Evolutionary conservation across 1,139 yeast species (phyloP).

Genomic region (Blastobotrys indianensis): DNA sequence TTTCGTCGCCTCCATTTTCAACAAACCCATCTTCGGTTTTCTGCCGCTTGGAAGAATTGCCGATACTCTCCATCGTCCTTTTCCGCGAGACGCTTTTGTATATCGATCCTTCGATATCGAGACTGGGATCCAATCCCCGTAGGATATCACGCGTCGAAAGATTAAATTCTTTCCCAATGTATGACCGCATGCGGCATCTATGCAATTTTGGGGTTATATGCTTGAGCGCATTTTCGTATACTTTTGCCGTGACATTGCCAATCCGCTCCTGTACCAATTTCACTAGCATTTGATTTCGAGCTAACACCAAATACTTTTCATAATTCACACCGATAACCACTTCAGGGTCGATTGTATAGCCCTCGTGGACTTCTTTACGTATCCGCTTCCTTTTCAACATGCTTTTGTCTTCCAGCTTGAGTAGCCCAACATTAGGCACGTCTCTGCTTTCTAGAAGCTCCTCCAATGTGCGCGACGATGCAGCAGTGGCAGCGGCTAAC

Average conservation of each 20-base stretch:
- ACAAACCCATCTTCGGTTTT: slow-evolving; percentile 23
- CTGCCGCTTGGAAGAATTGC: slow-evolving; percentile 10
- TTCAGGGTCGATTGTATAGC: slow-evolving; percentile 24
- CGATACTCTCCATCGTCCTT: slow-evolving; percentile 6
- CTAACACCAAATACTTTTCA: slow-evolving; percentile 58
- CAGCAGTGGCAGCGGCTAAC: slow-evolving; percentile 34
- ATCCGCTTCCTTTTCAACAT: background rate
- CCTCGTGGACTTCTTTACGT: slow-evolving; percentile 9
- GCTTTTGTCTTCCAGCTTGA: slow-evolving; percentile 12
- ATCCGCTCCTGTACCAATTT: slow-evolving; percentile 61
- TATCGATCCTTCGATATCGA: slow-evolving; percentile 27
- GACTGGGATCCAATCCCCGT: slow-evolving; percentile 24
- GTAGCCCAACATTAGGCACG: slow-evolving; percentile 21
- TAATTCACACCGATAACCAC: slow-evolving; percentile 59
- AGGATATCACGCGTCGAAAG: slow-evolving; percentile 33
- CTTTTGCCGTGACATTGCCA: slow-evolving; percentile 61
- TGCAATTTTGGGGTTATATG: slow-evolving; percentile 44
- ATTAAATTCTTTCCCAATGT: slow-evolving; percentile 26
- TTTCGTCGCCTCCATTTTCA: slow-evolving; percentile 21
- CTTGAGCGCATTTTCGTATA: slow-evolving; percentile 56
- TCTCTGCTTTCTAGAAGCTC: slow-evolving; percentile 33
- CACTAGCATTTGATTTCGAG: slow-evolving; percentile 59
- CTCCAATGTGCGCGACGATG: slow-evolving; percentile 49
- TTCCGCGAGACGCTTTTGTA: slow-evolving; percentile 9
- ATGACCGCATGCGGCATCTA: slow-evolving; percentile 26